Evolutionary conservation across 176 grass and related monocot genomes (phyloP).

Genomic region (Phragmites australis): DNA sequence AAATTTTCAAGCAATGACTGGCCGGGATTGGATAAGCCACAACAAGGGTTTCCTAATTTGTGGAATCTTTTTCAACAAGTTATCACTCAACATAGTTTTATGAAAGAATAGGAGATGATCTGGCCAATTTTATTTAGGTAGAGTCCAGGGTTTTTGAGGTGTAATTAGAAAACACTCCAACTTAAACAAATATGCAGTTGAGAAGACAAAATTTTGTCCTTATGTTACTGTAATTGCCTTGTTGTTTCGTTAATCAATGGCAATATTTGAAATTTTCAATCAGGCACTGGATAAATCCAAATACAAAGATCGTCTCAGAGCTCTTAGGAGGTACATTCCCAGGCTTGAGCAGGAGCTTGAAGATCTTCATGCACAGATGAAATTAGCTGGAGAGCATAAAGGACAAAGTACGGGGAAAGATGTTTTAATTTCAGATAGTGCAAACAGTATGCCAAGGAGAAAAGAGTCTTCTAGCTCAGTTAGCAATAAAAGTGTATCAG

Average conservation of each 20-base stretch:
- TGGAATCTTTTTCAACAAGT: neutral
- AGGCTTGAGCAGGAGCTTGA: conserved; percentile 89
- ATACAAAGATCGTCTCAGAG: conserved; percentile 60
- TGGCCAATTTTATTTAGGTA: conserved; percentile 10
- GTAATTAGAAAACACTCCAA: neutral
- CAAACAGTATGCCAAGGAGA: conserved; percentile 16
- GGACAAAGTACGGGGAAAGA: conserved; percentile 23
- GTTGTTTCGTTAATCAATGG: neutral
- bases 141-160: neutral
- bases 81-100: neutral
- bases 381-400: conserved; percentile 52
- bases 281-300: conserved; percentile 98
- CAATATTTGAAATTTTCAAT: conserved; percentile 27
- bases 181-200: conserved; percentile 6
- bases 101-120: neutral
- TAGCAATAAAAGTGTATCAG: conserved; percentile 38
- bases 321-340: conserved; percentile 71
- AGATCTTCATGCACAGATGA: conserved; percentile 75
- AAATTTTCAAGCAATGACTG: neutral
- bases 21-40: neutral
- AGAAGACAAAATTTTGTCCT: neutral
- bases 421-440: conserved; percentile 35
- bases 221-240: neutral
- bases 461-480: conserved; percentile 20
- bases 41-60: conserved; percentile 8